Conservation (phyloP, 768 basidiomycete species). For the Trametopsis cervina region DNA sequence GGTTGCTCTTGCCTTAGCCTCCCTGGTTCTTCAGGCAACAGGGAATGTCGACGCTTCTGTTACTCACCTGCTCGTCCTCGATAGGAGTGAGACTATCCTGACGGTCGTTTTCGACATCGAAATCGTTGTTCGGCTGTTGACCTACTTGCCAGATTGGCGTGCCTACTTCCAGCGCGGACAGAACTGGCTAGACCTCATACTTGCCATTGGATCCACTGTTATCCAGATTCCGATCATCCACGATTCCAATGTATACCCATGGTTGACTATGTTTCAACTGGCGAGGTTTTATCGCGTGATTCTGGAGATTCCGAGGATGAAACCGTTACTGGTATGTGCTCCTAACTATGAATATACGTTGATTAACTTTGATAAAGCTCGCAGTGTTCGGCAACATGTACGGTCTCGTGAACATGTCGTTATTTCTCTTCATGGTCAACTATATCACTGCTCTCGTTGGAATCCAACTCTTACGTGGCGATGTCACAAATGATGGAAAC, state of each 20-base stretch:
- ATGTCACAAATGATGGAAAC: conserved; percentile 39
- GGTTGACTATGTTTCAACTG: conserved; percentile 87
- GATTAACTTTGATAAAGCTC: conserved; percentile 38
- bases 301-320: conserved; percentile 85
- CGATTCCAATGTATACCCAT: conserved; percentile 60
- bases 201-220: conserved; percentile 69
- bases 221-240: conserved; percentile 82
- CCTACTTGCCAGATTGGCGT: conserved; percentile 77
- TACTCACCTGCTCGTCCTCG: conserved; percentile 42
- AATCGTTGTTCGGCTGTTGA: conserved; percentile 67
- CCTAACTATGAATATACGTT: conserved; percentile 7
- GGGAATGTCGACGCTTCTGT: conserved; percentile 43
- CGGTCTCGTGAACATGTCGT: conserved; percentile 84
- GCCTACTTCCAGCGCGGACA: conserved; percentile 51
- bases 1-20: conserved; percentile 67
- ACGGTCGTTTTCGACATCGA: conserved; percentile 86
- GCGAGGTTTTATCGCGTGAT: conserved; percentile 89
- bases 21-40: conserved; percentile 68
- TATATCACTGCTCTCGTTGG: conserved; percentile 78
- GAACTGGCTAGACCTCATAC: conserved; percentile 71
- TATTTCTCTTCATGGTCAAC: conserved; percentile 86
- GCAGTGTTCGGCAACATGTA: conserved; percentile 90
- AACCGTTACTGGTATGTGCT: conserved; percentile 64
- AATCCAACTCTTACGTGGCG: conserved; percentile 82
- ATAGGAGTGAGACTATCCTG: conserved; percentile 65